Evolutionary conservation across 176 grass and related monocot species (phyloP).

Genomic region (Rhipidocladum racemiflorum): DNA sequence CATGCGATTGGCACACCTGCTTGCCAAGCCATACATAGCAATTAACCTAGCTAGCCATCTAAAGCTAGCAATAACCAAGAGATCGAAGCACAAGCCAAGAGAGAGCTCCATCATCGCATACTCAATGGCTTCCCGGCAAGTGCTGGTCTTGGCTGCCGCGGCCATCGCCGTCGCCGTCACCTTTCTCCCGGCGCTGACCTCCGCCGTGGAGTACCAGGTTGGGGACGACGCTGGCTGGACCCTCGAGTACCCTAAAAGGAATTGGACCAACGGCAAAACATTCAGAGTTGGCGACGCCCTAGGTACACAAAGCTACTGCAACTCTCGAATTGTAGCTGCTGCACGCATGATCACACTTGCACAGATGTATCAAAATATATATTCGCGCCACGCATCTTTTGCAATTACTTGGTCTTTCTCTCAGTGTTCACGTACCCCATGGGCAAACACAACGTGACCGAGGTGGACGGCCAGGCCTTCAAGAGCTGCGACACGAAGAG

Average conservation of each 20-base stretch:
- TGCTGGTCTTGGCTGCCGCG: background rate
- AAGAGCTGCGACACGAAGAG: background rate
- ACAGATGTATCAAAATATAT: no score
- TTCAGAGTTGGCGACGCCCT: background rate
- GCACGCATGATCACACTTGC: no score
- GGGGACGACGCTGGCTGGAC: background rate
- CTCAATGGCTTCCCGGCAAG: constrained; percentile 11
- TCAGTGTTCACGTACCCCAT: constrained; percentile 19
- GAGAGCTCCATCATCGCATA: background rate
- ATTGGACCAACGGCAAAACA: background rate
- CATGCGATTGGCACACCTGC: no score
- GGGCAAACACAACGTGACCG: background rate
- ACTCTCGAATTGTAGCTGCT: no score
- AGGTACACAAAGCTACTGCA: background rate
- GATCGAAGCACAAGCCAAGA: no score
- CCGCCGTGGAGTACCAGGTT: background rate
- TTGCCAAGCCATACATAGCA: no score
- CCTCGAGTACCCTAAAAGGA: background rate
- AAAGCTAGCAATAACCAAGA: no score
- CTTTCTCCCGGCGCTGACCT: background rate
- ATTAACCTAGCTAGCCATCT: no score
- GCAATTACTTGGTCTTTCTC: no score
- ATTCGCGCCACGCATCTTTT: no score
- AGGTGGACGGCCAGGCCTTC: constrained; percentile 30
- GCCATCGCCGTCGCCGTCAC: background rate